phyloP scores from a whole-genome alignment of 805 yeast genomes.

The Candida patagonica region DNA sequence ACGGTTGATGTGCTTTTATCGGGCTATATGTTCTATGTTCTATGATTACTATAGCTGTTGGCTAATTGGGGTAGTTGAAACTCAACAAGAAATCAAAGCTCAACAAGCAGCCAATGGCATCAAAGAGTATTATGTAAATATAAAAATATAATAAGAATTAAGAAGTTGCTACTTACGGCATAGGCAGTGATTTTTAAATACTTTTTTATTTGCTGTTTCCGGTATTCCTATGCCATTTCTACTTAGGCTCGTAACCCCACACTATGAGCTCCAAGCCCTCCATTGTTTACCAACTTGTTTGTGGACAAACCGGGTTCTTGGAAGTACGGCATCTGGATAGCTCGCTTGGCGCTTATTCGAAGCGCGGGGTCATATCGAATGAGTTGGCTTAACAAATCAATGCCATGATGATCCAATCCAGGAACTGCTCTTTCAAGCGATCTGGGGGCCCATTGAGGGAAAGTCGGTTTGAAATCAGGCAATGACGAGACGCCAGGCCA shows the following conservation, averaged over 20 bases:
- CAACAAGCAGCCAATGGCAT: no score
- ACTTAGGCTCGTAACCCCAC: conserved; percentile 3
- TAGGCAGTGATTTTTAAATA: no score
- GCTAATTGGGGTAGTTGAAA: no score
- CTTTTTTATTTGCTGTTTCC: not conserved
- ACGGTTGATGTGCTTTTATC: no score
- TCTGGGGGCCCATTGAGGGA: conserved; percentile 82
- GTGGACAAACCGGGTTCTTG: conserved; percentile 6
- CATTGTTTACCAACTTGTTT: not conserved
- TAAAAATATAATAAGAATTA: no score
- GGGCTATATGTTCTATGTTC: no score
- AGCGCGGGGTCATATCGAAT: conserved; percentile 88
- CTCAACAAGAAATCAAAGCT: no score
- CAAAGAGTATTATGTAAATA: no score
- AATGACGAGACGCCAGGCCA: conserved; percentile 93
- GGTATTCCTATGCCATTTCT: no score
- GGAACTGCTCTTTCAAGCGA: conserved; percentile 65
- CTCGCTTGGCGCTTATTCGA: conserved; percentile 90
- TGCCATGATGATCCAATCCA: conserved; percentile 70
- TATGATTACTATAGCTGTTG: no score
- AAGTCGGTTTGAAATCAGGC: conserved; percentile 89
- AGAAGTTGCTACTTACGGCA: no score
- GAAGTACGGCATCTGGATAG: conserved; percentile 81
- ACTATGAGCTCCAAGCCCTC: not conserved
- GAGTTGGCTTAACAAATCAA: conserved; percentile 66